Evolutionary conservation across 2,329 filamentous ascomycete genomes (phyloP), one percentile per base, ranked within the genome.

Genomic region (Monilinia fructicola): DNA sequence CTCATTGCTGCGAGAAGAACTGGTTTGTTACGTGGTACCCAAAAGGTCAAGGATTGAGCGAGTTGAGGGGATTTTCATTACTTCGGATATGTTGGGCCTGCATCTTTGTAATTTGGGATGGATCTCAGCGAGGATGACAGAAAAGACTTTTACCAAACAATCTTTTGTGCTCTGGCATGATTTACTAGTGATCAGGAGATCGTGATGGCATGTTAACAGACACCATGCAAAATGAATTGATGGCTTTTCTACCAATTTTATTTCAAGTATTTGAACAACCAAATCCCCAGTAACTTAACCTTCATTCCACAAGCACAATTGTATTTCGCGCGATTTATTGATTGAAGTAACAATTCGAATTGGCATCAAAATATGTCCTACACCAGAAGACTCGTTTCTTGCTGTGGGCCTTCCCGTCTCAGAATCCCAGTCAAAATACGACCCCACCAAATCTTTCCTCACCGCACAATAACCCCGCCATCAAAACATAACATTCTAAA

Each of bases 21-120:
- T 83, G 95, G 95, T 97, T 89, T 99, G 84, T 89, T 99, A 81
- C 94, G 95, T 85, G 95, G 95, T 96, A 98, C 95, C 81, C 95
- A 99, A 87, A 99, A 99, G 92, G 92, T 88, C 81, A 99, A 99
- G 92, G 96, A 99, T 76, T 94, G 93, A 69, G 74, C 69, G 73
- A 70, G 65, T 70, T 73, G 65, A 70, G 69, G 63, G 70, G 71
- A 66, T 70, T 75, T 74, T 74, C 72, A 69, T 73, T 75, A 66
- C 68, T 76, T 74, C 71, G 74, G 74, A 71, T 67, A 72, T 74
- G 71, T 72, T 73, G 74, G 74, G 71, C 73, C 74, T 71, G 71
- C 75, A 76, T 75, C 73, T 72, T 72, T 75, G 74, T 76, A 76
- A 67, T 74, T 72, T 70, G 67, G 70, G 70, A 71, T 70, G 74